Evolutionary conservation across 1,284 basidiomycete genomes (phyloP).

Genomic region (Papiliotrema terrestris): DNA sequence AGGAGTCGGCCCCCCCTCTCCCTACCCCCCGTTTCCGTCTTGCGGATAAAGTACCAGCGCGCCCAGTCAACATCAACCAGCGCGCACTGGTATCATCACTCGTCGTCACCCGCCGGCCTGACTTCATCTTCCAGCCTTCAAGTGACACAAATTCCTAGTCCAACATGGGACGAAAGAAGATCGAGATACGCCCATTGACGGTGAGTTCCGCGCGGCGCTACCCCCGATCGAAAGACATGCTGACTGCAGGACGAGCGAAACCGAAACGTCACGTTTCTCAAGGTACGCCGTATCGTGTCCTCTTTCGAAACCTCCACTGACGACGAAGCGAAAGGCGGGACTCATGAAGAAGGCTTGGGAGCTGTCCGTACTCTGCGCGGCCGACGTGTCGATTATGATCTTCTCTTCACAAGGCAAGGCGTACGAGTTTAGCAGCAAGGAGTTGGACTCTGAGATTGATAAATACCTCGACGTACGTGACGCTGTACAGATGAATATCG

Average conservation of each 20-base stretch:
- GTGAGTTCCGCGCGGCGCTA: constrained; percentile 25
- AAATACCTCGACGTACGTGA: constrained; percentile 39
- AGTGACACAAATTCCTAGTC: background rate
- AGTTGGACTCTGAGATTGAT: constrained; percentile 45
- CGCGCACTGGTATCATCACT: background rate
- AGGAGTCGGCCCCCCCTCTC: too few relatives aligned
- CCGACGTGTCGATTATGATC: constrained; percentile 48
- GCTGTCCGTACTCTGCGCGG: constrained; percentile 46
- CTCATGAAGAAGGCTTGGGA: constrained; percentile 52
- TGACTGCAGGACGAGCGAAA: constrained; percentile 45
- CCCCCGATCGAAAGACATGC: background rate
- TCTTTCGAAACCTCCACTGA: background rate
- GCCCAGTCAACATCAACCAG: too few relatives aligned
- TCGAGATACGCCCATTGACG: constrained; percentile 46
- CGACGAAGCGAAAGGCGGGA: constrained; percentile 45
- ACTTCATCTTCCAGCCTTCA: background rate
- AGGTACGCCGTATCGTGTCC: constrained; percentile 18
- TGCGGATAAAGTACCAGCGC: too few relatives aligned
- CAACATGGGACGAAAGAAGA: constrained; percentile 49
- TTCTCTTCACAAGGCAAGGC: constrained; percentile 45
- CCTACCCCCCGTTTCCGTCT: too few relatives aligned
- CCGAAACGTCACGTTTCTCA: constrained; percentile 47
- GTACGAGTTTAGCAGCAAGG: constrained; percentile 45
- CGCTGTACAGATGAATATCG: background rate
- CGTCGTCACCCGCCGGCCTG: background rate